Evolutionary conservation across 768 basidiomycete genomes (phyloP), one percentile per base, ranked within the genome.

Genomic region (Pleurotus cornucopiae): DNA sequence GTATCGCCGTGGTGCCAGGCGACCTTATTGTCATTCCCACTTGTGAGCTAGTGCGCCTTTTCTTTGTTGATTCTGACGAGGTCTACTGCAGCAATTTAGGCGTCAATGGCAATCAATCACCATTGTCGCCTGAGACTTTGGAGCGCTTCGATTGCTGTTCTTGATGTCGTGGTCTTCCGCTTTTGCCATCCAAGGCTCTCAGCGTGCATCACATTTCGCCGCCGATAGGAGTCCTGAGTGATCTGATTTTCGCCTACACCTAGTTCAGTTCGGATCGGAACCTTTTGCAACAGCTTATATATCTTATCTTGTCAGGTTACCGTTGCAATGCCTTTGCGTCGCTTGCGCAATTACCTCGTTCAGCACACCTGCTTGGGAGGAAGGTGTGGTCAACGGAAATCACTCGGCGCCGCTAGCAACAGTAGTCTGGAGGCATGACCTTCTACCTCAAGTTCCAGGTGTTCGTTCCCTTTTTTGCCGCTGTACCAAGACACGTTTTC

Each of bases 21-120:
- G 95, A 97, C 66, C 79, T 98, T 47, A 70, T 97, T 52, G 85
- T 97, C 53, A 70, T 98, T 43, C 95, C 95, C 1, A 18, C 46
- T 79, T 14, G 74, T 83, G 64, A 56, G 73, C 55, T n/a, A 34
- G 3, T 23, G n/a, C 9, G 26, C 1, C 14, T 20, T n/a, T 34
- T 16, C 48, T 21, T 49, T 14, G 26, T 13, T 1, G 13, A 7
- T n/a, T 37, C 30, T 49, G 6, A 26, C 20, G 16, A 47, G 6
- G 2, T 23, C 12, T 14, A 16, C 11, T 58, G 60, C 38, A 81
- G 80, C 18, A 18, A 18, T 18, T 18, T 18, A 18, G 18, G 18
- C 18, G 18, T 18, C 18, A 18, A 18, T 18, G 18, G 18, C 18
- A 18, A 18, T 18, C 18, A 18, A 18, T 18, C 18, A 18, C 18